Evolutionary conservation across 1,284 basidiomycete species (phyloP), one percentile per base, ranked within the genome.

Genomic region (Boletus smithii): DNA sequence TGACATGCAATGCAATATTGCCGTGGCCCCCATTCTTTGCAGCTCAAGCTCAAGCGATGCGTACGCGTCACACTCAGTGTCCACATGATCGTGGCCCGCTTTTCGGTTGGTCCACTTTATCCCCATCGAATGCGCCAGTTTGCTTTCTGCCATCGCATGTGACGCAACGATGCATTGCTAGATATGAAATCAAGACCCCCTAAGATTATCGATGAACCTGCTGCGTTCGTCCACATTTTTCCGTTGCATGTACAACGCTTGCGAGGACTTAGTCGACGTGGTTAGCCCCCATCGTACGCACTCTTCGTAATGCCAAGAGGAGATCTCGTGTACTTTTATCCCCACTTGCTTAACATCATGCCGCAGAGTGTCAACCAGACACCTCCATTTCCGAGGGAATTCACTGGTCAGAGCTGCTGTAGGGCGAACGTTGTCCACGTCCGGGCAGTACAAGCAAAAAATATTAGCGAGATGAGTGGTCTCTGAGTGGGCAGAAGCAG

Each of bases 121-220:
- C 55, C 4, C 59, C 58, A 50, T 37, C 24, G 24, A 47, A 51
- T 33, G 33, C 44, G 31, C 47, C 53, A 44, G 26, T n/a, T 36
- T 42, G 29, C 44, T 40, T 14, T 56, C 56, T 51, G 47, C 29
- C 17, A 38, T 45, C 38, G 46, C 51, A 44, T 49, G 58, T 45
- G 36, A 48, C 11, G 34, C 56, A 48, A 53, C 45, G n/a, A 46
- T 61, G 51, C 56, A 50, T 44, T 22, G 24, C 48, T 36, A 42
- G 53, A 65, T 65, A 63, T 62, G 60, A 63, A 63, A 62, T 63
- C 50, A 46, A 26, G 29, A 3, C 58, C 44, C 58, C 53, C n/a
- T 58, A 57, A 46, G 49, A 54, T 61, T 50, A 55, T 63, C 58
- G 51, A 56, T 64, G 27, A 18, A 26, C 31, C 13, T 58, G 20